Conservation (phyloP, 31 red algal species). For the Odonthalia washingtoniensis region DNA sequence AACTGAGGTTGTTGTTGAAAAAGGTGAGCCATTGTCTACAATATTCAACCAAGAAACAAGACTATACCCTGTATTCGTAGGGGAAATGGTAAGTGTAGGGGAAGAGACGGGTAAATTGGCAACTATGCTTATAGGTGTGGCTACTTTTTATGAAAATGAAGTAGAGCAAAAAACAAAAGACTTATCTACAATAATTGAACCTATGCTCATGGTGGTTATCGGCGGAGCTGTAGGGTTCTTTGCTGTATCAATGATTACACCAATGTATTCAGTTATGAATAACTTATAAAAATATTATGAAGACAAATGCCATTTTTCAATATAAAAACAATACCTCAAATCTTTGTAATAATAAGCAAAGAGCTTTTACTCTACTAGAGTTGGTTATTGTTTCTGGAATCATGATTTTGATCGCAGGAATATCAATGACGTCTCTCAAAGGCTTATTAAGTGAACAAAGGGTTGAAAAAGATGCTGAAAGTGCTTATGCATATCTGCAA, state of each 20-base stretch:
- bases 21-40: no score
- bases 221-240: slow-evolving; percentile 5
- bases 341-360: slow-evolving; percentile 17
- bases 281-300: no score
- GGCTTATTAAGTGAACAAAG: no score
- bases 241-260: background rate
- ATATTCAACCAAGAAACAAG: no score
- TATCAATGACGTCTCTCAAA: no score
- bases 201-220: slow-evolving; percentile 7
- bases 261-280: background rate
- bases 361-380: background rate
- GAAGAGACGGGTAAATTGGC: slow-evolving; percentile 18
- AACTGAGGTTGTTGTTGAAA: no score
- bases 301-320: no score
- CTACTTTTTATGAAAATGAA: background rate
- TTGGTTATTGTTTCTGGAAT: slow-evolving; percentile 2
- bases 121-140: background rate
- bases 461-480: no score
- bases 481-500: no score
- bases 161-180: slow-evolving; percentile 12
- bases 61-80: no score
- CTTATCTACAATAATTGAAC: slow-evolving; percentile 9
- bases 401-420: background rate
- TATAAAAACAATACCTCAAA: no score
- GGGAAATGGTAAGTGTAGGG: slow-evolving; percentile 5